Evolutionary conservation across 192 early-diverging fungal genomes (phyloP), one percentile per base, ranked within the genome.

Genomic region (Diversispora eburnea): DNA sequence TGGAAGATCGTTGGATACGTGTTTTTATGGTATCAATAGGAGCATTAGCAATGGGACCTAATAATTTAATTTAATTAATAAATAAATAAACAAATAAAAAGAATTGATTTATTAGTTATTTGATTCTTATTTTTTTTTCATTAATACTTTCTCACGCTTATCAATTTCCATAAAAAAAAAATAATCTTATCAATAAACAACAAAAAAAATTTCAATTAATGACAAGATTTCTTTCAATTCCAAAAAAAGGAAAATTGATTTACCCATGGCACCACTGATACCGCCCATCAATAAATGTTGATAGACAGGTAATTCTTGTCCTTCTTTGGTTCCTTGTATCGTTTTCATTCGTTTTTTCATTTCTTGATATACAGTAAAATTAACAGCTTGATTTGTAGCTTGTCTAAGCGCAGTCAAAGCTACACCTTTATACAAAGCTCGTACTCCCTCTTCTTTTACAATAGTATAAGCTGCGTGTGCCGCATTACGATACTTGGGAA

Each of bases 1-100:
- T 86, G 8, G 88, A 88, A 6, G 89, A 89, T 82, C 91, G 92
- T 78, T 99, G 97, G 62, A 99, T 95, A 78, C 97, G 92, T 17
- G 97, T 99, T 86, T 99, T 99, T 85, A 99, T 95, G 45, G 95
- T 97, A 80, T 99, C 97, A 55, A 99, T 96, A 22, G 97, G 97
- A 4, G 92, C 93, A 78, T 99, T 99, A 59, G 92, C 95, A 2
- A 99, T 79, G 2, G 97, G 97, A 46, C 95, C 91, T 73, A 45
- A 63, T 42, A 62, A 63, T 42, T 15, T 6, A 19, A 59, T 25
- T 8, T 8, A 8, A 20, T 63, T 5, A n/a, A 6, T 63, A 62
- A 62, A 15, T 2, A 43, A 15, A 61, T 33, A 10, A 70, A 70
- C 3, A 25, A 67, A 46, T 41, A 52, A 51, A 52, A 33, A 33